phyloP scores from a whole-genome alignment of 2,329 filamentous ascomycete species.

The Metarhizium rileyi region DNA sequence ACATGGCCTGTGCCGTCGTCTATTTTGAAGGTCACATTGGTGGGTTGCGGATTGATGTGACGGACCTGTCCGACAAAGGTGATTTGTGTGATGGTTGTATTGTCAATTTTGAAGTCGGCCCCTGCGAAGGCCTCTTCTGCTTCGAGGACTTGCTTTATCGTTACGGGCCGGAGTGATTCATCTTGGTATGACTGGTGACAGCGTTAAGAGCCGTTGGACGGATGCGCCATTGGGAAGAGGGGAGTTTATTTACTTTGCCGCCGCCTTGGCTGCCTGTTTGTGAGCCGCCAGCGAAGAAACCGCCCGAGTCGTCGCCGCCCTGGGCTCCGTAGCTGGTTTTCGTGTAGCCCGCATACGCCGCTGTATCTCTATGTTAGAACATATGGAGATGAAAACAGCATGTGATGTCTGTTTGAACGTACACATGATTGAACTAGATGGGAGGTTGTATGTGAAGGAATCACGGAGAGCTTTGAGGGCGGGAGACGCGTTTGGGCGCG shows the following conservation, averaged over 20 bases:
- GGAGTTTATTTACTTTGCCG: constrained; percentile 28
- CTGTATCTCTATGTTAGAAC: constrained; percentile 17
- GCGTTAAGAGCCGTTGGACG: not conserved
- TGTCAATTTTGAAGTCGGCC: constrained; percentile 77
- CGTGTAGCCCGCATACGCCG: constrained; percentile 41
- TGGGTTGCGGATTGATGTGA: constrained; percentile 74
- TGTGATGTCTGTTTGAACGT: constrained; percentile 9
- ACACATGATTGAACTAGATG: constrained; percentile 22
- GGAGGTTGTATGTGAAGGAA: not conserved
- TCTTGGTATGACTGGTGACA: constrained; percentile 51
- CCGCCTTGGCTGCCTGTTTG: constrained; percentile 48
- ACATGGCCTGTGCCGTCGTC: constrained; percentile 91
- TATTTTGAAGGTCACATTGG: constrained; percentile 84
- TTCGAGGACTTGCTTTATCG: constrained; percentile 87
- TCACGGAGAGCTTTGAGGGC: constrained; percentile 1
- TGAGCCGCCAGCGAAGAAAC: constrained; percentile 50
- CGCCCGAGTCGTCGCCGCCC: constrained; percentile 51
- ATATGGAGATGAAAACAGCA: not conserved
- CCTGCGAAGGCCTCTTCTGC: constrained; percentile 64
- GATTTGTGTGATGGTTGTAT: constrained; percentile 56
- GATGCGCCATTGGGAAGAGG: not conserved
- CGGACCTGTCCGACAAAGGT: constrained; percentile 89
- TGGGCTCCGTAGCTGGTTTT: constrained; percentile 40
- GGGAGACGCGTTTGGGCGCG: constrained; percentile 12
- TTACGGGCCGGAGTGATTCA: constrained; percentile 85